phyloP scores from a whole-genome alignment of 1,284 basidiomycete genomes.

The Apiotrichum sp. region DNA sequence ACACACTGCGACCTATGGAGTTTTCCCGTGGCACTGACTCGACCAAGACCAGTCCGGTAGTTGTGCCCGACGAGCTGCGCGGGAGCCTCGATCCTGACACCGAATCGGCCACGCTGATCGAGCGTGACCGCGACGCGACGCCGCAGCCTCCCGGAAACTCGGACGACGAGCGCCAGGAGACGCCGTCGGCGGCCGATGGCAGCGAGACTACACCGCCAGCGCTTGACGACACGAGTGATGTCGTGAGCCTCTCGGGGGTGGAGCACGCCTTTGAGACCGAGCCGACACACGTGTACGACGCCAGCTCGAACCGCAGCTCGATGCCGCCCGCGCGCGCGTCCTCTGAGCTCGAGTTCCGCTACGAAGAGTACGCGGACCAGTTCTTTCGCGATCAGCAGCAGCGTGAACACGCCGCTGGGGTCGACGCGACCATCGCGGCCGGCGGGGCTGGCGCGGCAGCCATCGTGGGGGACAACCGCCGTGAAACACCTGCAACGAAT shows the following conservation, averaged over 20 bases:
- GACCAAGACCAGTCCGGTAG: background rate
- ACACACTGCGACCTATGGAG: background rate
- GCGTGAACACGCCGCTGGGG: background rate
- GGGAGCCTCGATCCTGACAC: background rate
- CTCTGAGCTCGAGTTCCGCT: slow-evolving; percentile 18
- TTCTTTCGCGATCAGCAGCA: slow-evolving; percentile 10
- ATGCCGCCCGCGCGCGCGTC: slow-evolving; percentile 17
- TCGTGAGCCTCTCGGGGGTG: slow-evolving; percentile 11
- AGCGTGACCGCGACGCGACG: background rate
- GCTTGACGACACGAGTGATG: slow-evolving; percentile 15
- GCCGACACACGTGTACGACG: slow-evolving; percentile 1
- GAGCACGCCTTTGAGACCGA: background rate
- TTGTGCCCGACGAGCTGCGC: background rate
- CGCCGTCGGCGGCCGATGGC: background rate
- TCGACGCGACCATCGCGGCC: background rate
- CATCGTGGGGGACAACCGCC: background rate
- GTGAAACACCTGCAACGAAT: background rate
- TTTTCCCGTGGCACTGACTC: background rate
- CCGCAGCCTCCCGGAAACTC: slow-evolving; percentile 1
- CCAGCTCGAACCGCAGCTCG: slow-evolving; percentile 7
- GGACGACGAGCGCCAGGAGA: background rate
- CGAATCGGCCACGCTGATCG: background rate
- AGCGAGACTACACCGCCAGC: background rate
- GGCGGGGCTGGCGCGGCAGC: background rate
- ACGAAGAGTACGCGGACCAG: slow-evolving; percentile 16